Evolutionary conservation across 345 rosid genomes (phyloP), one percentile per base, ranked within the genome.

Genomic region (Lepidium didymum): DNA sequence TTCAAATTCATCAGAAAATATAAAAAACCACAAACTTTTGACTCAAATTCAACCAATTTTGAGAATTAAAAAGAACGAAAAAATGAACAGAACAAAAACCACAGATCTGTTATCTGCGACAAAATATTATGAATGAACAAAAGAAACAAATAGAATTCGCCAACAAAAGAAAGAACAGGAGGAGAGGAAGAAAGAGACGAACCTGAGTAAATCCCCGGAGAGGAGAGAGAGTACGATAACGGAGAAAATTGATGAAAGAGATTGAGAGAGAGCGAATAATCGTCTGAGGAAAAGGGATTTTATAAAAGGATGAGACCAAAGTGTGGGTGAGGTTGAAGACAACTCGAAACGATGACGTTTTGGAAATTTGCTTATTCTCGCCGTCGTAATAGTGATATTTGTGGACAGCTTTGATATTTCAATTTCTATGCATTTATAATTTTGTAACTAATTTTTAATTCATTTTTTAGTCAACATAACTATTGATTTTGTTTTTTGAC

Each of bases 291-390:
- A 46, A 46, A 11, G 40, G 55, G 79, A 56, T 16, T 66, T 57
- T 73, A 66, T 73, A 73, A 21, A 57, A 38, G 76, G 70, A 46
- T 47, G 76, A 45, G 42, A 43, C 6, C 25, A 63, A 62, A 64
- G 65, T 64, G 65, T 56, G 72, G 54, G 72, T 58, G 77, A 57
- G 72, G 72, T 73, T 57, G 72, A 73, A 58, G 77, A 73, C 72
- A 10, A 66, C 67, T 0, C 14, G 18, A 59, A 59, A 61, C 69
- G 83, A 29, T 10, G 78, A 35, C 85, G 83, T 72, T 69, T 78
- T n/a, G 37, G 19, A 62, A 41, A 52, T 16, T 47, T 71, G 29
- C 71, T 29, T 64, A 56, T 49, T 57, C 6, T 73, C 54, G 72
- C 67, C 62, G 67, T 73, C 72, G 35, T 66, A 58, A 58, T 73